Conservation (phyloP, 495 filamentous ascomycete genomes). For the Bryoglossum gracile region DNA sequence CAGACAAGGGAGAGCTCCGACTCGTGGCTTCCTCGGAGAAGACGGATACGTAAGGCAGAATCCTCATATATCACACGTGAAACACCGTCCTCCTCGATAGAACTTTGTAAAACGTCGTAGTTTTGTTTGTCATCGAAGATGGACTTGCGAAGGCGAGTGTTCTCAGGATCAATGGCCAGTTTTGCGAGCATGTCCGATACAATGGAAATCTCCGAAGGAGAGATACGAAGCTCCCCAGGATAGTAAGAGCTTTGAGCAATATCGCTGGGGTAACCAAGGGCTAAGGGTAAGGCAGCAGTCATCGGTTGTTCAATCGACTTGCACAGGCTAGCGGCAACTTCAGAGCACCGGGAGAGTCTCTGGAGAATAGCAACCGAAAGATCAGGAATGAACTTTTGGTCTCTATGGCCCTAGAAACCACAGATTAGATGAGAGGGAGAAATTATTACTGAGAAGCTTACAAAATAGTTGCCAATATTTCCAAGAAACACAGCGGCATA, state of each 20-base stretch:
- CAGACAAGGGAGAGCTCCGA: slow-evolving; percentile 1
- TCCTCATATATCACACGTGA: slow-evolving; percentile 13
- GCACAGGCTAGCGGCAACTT: slow-evolving; percentile 1
- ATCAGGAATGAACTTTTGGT: slow-evolving; percentile 28
- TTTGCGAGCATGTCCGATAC: slow-evolving; percentile 18
- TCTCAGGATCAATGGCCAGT: slow-evolving; percentile 20
- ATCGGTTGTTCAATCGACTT: background rate
- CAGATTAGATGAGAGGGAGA: background rate
- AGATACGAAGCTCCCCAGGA: slow-evolving; percentile 10
- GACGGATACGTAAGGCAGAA: background rate
- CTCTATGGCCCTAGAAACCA: slow-evolving; percentile 24
- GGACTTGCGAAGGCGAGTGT: slow-evolving; percentile 23
- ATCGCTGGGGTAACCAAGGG: slow-evolving; percentile 6
- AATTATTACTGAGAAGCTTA: slow-evolving; percentile 1
- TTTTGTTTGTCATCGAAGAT: background rate
- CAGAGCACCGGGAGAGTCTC: slow-evolving; percentile 1
- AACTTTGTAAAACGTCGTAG: slow-evolving; percentile 6
- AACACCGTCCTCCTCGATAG: background rate
- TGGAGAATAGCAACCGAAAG: slow-evolving; percentile 1
- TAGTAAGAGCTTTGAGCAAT: slow-evolving; percentile 22
- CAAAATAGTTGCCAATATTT: slow-evolving; percentile 33
- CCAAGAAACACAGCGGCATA: slow-evolving; percentile 32
- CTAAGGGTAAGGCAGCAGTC: background rate
- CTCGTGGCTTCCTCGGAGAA: background rate
- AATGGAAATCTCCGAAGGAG: slow-evolving; percentile 16